Conservation (phyloP, 345 rosid genomes). For the Sisymbrium altissimum region DNA sequence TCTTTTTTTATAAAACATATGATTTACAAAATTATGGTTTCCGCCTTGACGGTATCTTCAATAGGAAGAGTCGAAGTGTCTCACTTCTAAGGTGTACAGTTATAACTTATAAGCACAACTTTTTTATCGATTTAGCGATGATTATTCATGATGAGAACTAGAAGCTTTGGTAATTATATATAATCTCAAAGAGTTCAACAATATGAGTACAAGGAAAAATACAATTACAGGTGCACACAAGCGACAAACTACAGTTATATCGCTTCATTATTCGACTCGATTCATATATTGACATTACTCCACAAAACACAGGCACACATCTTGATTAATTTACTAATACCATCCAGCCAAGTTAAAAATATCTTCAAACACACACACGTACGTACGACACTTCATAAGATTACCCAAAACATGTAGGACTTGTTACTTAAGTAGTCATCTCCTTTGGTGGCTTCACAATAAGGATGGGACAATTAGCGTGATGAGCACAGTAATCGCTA, state of each 20-base stretch:
- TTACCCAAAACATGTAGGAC: not conserved
- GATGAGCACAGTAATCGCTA: conserved; percentile 77
- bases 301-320: not conserved
- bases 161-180: not conserved
- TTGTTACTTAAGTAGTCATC: conserved; percentile 4
- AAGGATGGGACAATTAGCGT: conserved; percentile 64
- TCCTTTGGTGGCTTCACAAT: conserved; percentile 71
- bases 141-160: not conserved
- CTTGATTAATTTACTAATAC: not conserved
- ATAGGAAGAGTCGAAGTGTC: too few relatives aligned
- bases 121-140: too few relatives aligned
- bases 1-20: too few relatives aligned
- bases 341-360: not conserved
- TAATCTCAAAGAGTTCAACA: not conserved
- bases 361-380: not conserved
- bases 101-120: too few relatives aligned
- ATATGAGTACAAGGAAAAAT: not conserved
- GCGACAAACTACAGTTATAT: not conserved
- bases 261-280: not conserved
- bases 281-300: not conserved
- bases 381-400: not conserved
- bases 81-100: too few relatives aligned
- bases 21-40: too few relatives aligned
- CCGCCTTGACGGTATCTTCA: too few relatives aligned
- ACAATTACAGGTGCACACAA: not conserved